These are phyloP conservation scores for Oryza coarctata DNA, from an alignment of 176 grass and related monocot genomes.

Conservation along the genomic window DNA sequence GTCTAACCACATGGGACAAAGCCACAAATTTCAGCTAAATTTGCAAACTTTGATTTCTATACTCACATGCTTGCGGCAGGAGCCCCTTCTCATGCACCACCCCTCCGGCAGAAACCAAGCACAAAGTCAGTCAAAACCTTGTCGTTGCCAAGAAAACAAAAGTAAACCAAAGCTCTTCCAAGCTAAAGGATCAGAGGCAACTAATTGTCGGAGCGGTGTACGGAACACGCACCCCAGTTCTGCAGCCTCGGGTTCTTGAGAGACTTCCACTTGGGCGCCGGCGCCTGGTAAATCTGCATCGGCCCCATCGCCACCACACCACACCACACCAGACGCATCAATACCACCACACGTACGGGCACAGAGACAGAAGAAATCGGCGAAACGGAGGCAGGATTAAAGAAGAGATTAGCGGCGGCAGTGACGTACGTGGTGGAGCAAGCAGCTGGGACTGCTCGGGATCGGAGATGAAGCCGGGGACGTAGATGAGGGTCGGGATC, in stretches of 20 bases:
- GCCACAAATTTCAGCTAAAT: neutral
- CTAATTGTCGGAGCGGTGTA: no score
- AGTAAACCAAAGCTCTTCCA: neutral
- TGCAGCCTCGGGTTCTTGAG: conserved; percentile 87
- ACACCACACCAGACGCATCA: neutral
- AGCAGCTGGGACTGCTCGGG: conserved; percentile 72
- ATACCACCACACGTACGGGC: neutral
- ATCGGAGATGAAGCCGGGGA: conserved; percentile 72
- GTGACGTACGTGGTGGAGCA: conserved; percentile 70
- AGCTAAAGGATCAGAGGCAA: neutral
- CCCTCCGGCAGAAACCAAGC: conserved; percentile 44
- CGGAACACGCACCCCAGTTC: conserved; percentile 69
- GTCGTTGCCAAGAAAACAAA: neutral
- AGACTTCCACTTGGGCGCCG: conserved; percentile 74
- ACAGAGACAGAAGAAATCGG: neutral
- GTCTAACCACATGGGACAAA: neutral
- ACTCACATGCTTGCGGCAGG: conserved; percentile 83
- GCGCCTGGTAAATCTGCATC: conserved; percentile 71
- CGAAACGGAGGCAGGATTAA: neutral
- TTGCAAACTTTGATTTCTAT: neutral
- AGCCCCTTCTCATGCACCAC: conserved; percentile 94
- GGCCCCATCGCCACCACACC: neutral
- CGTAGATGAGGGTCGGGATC: conserved; percentile 59
- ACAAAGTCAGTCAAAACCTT: neutral
- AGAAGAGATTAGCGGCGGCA: neutral